Percentiles rank a stretch among this genome's conserved stretches.
Conservation (phyloP, 2,329 filamentous ascomycete species). For the Setomelanomma holmii region DNA sequence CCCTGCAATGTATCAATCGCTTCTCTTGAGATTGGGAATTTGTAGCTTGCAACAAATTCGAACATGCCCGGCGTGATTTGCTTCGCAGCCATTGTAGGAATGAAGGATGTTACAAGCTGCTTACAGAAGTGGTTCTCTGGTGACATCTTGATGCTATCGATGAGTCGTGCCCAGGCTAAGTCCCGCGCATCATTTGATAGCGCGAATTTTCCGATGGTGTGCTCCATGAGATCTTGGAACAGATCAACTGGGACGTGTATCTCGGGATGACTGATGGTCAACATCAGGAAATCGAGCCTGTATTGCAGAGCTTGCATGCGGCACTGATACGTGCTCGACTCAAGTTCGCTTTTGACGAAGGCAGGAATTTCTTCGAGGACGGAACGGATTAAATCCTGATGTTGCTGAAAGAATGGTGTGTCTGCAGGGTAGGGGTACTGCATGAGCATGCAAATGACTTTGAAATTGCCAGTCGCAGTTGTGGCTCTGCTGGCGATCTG, state of each 20-base stretch:
- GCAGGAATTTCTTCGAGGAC: constrained; percentile 50
- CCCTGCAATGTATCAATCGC: constrained; percentile 22
- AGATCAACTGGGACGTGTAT: constrained; percentile 67
- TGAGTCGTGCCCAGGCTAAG: constrained; percentile 67
- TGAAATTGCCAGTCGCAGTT: constrained; percentile 74
- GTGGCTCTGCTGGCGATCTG: constrained; percentile 69
- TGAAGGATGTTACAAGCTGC: constrained; percentile 54
- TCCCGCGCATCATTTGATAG: constrained; percentile 67
- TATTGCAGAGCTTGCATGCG: constrained; percentile 37
- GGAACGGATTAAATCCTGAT: constrained; percentile 33
- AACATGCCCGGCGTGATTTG: constrained; percentile 69
- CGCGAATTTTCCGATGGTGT: constrained; percentile 71
- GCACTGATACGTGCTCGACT: constrained; percentile 9
- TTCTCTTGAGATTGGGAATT: constrained; percentile 28
- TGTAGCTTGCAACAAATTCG: constrained; percentile 64
- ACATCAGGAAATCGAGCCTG: constrained; percentile 62
- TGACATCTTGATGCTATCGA: constrained; percentile 26
- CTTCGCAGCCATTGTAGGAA: constrained; percentile 64
- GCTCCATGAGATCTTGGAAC: constrained; percentile 72
- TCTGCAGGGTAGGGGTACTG: constrained; percentile 18
- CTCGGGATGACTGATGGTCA: constrained; percentile 68
- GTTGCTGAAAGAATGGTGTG: constrained; percentile 31
- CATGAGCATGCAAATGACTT: constrained; percentile 57
- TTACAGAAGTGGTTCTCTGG: constrained; percentile 39
- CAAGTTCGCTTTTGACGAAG: constrained; percentile 37